A percentile compares a stretch with the other conserved stretches of the same genome.
phyloP scores from a whole-genome alignment of 805 yeast genomes.

The Jamesozyma lodderae region DNA sequence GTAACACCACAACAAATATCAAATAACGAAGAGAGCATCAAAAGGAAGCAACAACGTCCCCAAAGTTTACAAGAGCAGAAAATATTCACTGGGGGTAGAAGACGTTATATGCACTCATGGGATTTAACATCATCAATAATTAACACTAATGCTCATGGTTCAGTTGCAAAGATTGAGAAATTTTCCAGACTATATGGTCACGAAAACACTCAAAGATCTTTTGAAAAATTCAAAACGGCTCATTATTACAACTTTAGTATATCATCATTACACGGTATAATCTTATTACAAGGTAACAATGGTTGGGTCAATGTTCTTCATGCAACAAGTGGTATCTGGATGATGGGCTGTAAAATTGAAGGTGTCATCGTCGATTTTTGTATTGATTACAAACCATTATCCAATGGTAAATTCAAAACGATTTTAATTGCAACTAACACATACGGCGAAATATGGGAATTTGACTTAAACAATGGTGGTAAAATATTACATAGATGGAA shows the following conservation, averaged over 20 bases:
- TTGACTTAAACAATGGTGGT: constrained; percentile 41
- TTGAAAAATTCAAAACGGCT: constrained; percentile 76
- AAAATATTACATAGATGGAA: constrained; percentile 62
- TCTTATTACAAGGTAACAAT: constrained; percentile 72
- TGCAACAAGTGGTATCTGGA: constrained; percentile 75
- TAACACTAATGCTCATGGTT: constrained; percentile 7
- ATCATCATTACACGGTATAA: constrained; percentile 43
- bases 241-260: constrained; percentile 26
- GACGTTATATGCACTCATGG: constrained; percentile 90
- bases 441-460: constrained; percentile 87
- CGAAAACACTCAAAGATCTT: constrained; percentile 71
- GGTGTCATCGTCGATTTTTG: constrained; percentile 74
- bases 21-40: constrained; percentile 1
- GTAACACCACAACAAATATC: constrained; percentile 14
- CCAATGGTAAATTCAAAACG: constrained; percentile 23
- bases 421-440: constrained; percentile 54
- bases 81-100: constrained; percentile 80
- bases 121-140: constrained; percentile 54
- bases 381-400: constrained; percentile 27
- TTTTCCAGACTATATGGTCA: constrained; percentile 88
- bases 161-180: constrained; percentile 53
- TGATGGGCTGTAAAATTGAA: constrained; percentile 79
- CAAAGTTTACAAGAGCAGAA: constrained; percentile 33
- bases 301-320: constrained; percentile 87
- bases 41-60: background rate